Evolutionary conservation across 495 filamentous ascomycete genomes (phyloP), one percentile per base, ranked within the genome.

Genomic region (Xylaria grammica): DNA sequence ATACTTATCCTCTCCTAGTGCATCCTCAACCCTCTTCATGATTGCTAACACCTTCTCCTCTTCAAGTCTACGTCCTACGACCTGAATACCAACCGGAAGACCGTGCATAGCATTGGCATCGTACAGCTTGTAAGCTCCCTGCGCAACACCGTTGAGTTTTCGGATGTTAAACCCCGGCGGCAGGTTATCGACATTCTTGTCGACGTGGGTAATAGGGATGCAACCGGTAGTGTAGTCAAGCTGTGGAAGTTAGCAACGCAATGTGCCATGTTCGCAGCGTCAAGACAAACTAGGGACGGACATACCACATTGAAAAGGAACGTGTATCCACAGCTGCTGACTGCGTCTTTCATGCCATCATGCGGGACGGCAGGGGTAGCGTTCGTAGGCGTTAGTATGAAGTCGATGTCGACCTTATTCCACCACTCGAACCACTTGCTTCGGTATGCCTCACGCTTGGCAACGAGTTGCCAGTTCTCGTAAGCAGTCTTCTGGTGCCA

Each of bases 21-120:
- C 90, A 63, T 85, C 80, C 74, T 96, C 90, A 8, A 96, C 78
- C 53, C 84, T 83, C 70, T 89, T 82, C 94, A 98, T 97, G 22
- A 91, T 82, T 0, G 89, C 89, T 63, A 97, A 77, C 13, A 97
- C 92, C 78, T 96, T 96, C 82, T 97, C 95, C 75, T 99, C 94
- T 74, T 96, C 85, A 72, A 96, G 82, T 32, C 93, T 82, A 60
- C 90, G 84, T 8, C 93, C 94, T 0, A 97, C 90, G 6, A 97
- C 81, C 76, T 97, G 95, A 38, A 97, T 86, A 0, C 84, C 93
- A 3, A 97, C 93, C 0, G 94, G 93, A 64, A 97, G 79, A 5
- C 92, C 94, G 38, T 91, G 87, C 93, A 97, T 97, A 58, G 82
- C 85, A 5, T 79, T 76, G 0, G 92, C 89, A 72, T 98, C 88